Evolutionary conservation across 176 grass and related monocot species (phyloP).

Genomic region (Phragmites australis): DNA sequence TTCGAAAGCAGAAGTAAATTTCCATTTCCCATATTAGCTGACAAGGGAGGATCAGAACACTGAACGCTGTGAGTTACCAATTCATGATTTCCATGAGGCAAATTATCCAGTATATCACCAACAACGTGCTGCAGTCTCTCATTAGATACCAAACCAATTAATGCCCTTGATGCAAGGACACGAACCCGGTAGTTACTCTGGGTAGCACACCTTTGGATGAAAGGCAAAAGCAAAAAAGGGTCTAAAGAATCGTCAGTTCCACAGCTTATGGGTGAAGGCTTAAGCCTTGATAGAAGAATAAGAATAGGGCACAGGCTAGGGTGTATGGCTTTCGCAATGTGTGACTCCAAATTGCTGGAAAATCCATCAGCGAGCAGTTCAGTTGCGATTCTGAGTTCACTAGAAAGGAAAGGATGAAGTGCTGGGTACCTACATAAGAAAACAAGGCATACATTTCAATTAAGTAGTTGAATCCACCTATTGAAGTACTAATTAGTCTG

Average conservation of each 20-base stretch:
- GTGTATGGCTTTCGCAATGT: constrained; percentile 84
- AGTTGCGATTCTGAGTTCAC: constrained; percentile 76
- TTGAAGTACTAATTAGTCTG: not conserved
- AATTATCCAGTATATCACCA: constrained; percentile 57
- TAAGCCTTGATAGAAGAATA: constrained; percentile 90
- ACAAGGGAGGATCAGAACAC: constrained; percentile 18
- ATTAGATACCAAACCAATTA: constrained; percentile 86
- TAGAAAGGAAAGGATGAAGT: constrained; percentile 85
- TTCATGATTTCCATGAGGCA: constrained; percentile 48
- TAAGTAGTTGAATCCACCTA: constrained; percentile 5
- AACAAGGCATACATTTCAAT: constrained; percentile 28
- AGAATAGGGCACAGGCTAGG: constrained; percentile 96
- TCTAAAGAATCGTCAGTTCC: constrained; percentile 79
- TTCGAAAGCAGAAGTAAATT: constrained; percentile 7
- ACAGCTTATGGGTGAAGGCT: constrained; percentile 76
- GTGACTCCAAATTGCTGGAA: constrained; percentile 56
- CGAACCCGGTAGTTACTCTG: constrained; percentile 88
- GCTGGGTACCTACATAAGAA: constrained; percentile 78
- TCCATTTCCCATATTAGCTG: constrained; percentile 48
- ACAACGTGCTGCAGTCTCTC: constrained; percentile 77
- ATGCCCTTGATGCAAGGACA: constrained; percentile 84
- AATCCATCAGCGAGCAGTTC: constrained; percentile 55
- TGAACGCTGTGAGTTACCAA: constrained; percentile 11
- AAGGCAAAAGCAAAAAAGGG: constrained; percentile 85
- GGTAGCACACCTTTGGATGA: constrained; percentile 87